A percentile compares a stretch with the other conserved stretches of the same genome.
phyloP scores from a whole-genome alignment of 1,139 yeast genomes.

The Geotrichum siamense region DNA sequence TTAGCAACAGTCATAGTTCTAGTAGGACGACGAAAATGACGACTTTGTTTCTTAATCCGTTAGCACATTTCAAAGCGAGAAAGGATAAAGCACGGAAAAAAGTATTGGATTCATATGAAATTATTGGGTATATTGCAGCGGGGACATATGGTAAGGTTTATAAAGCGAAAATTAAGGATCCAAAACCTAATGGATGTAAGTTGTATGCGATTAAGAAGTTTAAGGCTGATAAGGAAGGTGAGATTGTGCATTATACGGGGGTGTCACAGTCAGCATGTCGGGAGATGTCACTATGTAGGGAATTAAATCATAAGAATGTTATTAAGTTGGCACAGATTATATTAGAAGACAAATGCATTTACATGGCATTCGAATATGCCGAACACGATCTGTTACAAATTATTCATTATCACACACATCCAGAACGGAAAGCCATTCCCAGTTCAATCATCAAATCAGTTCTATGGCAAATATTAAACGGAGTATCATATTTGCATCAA shows the following conservation, averaged over 20 bases:
- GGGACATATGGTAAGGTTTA: conserved; percentile 94
- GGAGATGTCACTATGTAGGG: conserved; percentile 93
- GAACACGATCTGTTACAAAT: conserved; percentile 92
- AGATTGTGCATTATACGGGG: conserved; percentile 83
- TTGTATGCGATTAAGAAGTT: conserved; percentile 83
- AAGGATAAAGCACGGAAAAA: conserved; percentile 63
- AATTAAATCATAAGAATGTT: conserved; percentile 69
- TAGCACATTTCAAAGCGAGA: conserved; percentile 40
- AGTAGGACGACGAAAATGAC: conserved; percentile 18
- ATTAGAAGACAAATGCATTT: conserved; percentile 84
- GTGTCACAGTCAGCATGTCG: conserved; percentile 94
- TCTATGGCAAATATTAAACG: conserved; percentile 86
- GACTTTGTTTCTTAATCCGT: conserved; percentile 30
- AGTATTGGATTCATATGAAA: conserved; percentile 74
- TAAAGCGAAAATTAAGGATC: conserved; percentile 55
- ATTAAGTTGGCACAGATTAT: conserved; percentile 76
- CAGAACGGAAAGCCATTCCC: conserved; percentile 73
- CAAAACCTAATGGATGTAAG: conserved; percentile 14
- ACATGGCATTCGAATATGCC: conserved; percentile 92
- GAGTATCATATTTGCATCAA: conserved; percentile 84
- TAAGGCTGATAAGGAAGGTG: conserved; percentile 91
- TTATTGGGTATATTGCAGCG: conserved; percentile 93
- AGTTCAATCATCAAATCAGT: conserved; percentile 71
- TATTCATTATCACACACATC: conserved; percentile 89
- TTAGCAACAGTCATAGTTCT: background rate